Evolutionary conservation across 257 asterid species (phyloP).

Genomic region (Cynanchum wilfordii): DNA sequence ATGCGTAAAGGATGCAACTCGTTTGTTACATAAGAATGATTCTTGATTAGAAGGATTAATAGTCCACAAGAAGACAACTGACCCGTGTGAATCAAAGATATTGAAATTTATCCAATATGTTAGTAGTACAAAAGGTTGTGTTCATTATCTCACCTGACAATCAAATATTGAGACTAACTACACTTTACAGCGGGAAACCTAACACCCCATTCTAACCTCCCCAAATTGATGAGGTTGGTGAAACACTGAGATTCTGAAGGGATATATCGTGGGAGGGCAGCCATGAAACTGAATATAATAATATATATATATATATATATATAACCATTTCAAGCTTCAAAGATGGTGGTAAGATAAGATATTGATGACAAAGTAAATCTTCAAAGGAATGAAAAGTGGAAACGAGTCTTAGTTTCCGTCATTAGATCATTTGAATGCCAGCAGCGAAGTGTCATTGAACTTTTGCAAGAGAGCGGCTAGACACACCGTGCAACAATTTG

Average conservation of each 20-base stretch:
- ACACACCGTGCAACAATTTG: constrained; percentile 70
- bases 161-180: constrained; percentile 24
- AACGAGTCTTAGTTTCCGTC: constrained; percentile 8
- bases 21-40: background rate
- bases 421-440: background rate
- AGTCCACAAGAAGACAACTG: constrained; percentile 16
- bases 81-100: constrained; percentile 14
- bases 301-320: background rate
- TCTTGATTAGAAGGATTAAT: constrained; percentile 17
- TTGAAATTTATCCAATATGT: constrained; percentile 28
- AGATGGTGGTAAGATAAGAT: constrained; percentile 3
- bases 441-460: constrained; percentile 32
- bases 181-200: constrained; percentile 37
- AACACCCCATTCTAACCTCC: constrained; percentile 9
- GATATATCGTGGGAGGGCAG: background rate
- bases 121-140: constrained; percentile 20
- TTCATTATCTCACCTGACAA: constrained; percentile 30
- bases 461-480: constrained; percentile 67
- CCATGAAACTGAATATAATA: background rate
- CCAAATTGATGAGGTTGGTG: constrained; percentile 9
- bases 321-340: constrained; percentile 7
- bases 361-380: background rate
- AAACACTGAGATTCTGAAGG: constrained; percentile 6
- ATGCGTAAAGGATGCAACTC: too few species aligned
- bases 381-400: background rate